Conservation (phyloP, 2,329 filamentous ascomycete genomes). For the Calonectria naviculata region DNA sequence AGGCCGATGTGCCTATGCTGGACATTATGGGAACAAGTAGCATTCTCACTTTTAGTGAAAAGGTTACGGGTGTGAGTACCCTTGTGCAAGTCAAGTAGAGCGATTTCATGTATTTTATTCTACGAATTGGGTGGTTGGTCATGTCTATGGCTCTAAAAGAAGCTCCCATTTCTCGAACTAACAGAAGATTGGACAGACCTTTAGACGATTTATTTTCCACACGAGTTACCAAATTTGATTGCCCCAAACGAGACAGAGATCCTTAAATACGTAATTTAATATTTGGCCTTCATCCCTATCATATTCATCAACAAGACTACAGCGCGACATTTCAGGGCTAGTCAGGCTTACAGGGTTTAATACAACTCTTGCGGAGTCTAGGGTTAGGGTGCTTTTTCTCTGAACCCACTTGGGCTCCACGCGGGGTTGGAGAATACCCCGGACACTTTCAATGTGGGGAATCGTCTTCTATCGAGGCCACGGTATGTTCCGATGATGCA, state of each 20-base stretch:
- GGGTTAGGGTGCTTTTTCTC: neutral
- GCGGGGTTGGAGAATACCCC: neutral
- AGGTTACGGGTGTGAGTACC: neutral
- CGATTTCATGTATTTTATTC: neutral
- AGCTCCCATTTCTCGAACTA: neutral
- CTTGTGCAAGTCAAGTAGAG: slow-evolving; percentile 5
- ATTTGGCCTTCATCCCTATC: neutral
- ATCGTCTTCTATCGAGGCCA: neutral
- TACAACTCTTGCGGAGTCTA: neutral
- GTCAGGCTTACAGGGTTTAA: neutral
- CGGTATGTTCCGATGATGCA: neutral
- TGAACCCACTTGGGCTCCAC: neutral
- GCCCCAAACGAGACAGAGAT: neutral
- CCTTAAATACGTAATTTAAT: neutral
- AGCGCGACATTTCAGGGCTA: too few relatives aligned
- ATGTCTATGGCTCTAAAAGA: neutral
- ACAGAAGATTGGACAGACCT: neutral
- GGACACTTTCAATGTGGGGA: neutral
- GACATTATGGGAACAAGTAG: slow-evolving; percentile 4
- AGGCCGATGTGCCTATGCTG: neutral
- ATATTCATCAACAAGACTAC: neutral
- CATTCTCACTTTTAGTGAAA: slow-evolving; percentile 9
- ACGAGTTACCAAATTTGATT: neutral
- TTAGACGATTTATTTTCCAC: neutral
- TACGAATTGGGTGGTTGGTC: neutral